phyloP scores from a whole-genome alignment of 768 basidiomycete species.

The Kwoniella bestiolae region DNA sequence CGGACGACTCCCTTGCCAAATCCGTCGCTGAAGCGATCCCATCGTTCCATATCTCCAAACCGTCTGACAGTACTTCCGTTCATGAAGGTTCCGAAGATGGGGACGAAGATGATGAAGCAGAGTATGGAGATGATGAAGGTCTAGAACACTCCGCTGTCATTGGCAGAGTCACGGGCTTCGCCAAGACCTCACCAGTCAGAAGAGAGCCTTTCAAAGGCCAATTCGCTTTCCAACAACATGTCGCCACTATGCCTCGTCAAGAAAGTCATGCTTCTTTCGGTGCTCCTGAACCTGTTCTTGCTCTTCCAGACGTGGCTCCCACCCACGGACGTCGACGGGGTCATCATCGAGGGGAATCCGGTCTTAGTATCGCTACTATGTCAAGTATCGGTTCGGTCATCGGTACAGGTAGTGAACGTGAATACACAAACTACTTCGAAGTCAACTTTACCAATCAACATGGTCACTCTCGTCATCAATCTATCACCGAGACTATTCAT shows the following conservation, averaged over 20 bases:
- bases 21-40: conserved; percentile 12
- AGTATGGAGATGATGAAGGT: conserved; percentile 8
- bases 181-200: conserved; percentile 21
- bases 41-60: conserved; percentile 25
- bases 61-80: conserved; percentile 6
- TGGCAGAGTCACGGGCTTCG: conserved; percentile 15
- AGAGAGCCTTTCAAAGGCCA: conserved; percentile 40
- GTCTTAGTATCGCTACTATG: conserved; percentile 53
- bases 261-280: conserved; percentile 18
- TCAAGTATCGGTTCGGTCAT: conserved; percentile 53
- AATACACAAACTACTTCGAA: conserved; percentile 55
- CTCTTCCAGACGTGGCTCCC: neutral
- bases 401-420: conserved; percentile 46
- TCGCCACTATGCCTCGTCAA: conserved; percentile 18
- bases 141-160: conserved; percentile 19
- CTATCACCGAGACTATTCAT: conserved; percentile 8
- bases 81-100: conserved; percentile 4
- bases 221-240: conserved; percentile 49
- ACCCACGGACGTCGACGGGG: conserved; percentile 12
- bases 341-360: conserved; percentile 46
- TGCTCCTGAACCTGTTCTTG: conserved; percentile 17
- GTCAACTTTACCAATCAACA: conserved; percentile 43
- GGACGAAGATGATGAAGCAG: conserved; percentile 17
- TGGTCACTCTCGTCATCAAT: conserved; percentile 19
- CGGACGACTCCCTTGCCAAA: neutral